Base-by-base conservation (phyloP, 768 basidiomycete genomes). In the Rhodotorula taiwanensis region DNA sequence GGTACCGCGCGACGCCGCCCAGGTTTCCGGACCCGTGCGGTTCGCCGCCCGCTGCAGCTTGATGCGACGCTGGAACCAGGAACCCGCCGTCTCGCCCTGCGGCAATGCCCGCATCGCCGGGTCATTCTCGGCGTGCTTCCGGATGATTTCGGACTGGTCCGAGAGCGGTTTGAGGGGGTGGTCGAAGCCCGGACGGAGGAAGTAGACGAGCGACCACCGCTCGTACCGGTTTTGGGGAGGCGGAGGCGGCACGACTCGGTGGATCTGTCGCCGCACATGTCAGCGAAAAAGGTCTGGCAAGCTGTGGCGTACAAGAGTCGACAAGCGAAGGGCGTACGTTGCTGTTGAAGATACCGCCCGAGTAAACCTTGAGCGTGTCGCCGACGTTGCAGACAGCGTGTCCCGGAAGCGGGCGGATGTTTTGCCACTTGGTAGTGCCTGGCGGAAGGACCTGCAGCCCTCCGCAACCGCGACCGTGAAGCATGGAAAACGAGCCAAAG, bases 331-430 rank as follows among this genome's bases (percentile, higher is more conserved):
- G 23, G 13, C 58, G 16, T 27, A 66, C 58, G 54, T 66, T 60
- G 20, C 58, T 60, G 42, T 60, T 55, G 51, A 61, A 55, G 55
- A 69, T 61, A 13, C 60, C 60, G 31, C 67, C 67, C 13, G 59
- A 54, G 64, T 58, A 69, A 30, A 69, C 56, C 20, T 59, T 33
- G n/a, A 64, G 60, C 2, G 67, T 65, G 47, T 69, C 63, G 48
- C 63, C 67, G 51, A 69, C 59, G 59, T 69, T 69, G 60, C 67
- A 69, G 28, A 69, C 63, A n/a, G 63, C 67, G 56, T 69, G 63
- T 16, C 63, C 63, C 13, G 45, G 41, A 0, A 69, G 27, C 0
- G 67, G 67, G 20, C 52, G 50, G 50, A 69, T 65, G 47, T 51
- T 50, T 55, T 69, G 63, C 67, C 67, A 69, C 30, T 65, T 50